phyloP scores from a whole-genome alignment of 805 yeast species.

The Saturnispora gosingensis region DNA sequence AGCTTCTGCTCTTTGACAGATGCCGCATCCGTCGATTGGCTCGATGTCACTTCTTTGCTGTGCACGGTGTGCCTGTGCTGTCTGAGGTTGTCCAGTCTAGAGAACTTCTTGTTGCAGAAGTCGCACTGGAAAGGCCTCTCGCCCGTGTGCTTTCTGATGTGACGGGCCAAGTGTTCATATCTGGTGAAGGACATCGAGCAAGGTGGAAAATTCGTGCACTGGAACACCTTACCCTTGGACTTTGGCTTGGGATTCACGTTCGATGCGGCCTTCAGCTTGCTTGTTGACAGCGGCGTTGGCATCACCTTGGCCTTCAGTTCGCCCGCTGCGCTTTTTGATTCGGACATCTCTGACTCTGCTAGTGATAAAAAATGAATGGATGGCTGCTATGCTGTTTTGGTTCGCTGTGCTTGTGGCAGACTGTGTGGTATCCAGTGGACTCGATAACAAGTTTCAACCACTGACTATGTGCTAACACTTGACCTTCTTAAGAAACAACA shows the following conservation, averaged over 20 bases:
- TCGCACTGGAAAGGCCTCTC: slow-evolving; percentile 88
- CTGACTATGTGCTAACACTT: not conserved
- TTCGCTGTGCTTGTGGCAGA: no score
- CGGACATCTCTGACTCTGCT: not conserved
- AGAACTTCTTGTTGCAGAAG: slow-evolving; percentile 68
- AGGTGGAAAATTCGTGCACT: slow-evolving; percentile 77
- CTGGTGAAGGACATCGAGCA: slow-evolving; percentile 86
- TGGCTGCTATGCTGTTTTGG: no score
- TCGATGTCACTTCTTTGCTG: slow-evolving; percentile 35
- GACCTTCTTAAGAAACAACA: not conserved
- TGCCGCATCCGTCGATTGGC: slow-evolving; percentile 24
- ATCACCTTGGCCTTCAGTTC: not conserved
- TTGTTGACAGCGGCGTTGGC: not conserved
- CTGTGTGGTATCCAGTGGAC: not conserved
- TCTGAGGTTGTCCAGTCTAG: slow-evolving; percentile 77
- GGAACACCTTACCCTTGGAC: slow-evolving; percentile 59
- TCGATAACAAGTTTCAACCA: not conserved
- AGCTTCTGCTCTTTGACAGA: not conserved
- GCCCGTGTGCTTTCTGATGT: slow-evolving; percentile 88
- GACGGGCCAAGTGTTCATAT: slow-evolving; percentile 87
- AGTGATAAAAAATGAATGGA: not conserved
- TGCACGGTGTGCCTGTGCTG: slow-evolving; percentile 89
- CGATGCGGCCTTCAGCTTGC: not conserved
- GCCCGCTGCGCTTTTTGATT: not conserved
- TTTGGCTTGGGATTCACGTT: slow-evolving; percentile 27